Base-by-base conservation (phyloP, 1,139 yeast genomes). In the Casaregolazyma suthepensis region DNA sequence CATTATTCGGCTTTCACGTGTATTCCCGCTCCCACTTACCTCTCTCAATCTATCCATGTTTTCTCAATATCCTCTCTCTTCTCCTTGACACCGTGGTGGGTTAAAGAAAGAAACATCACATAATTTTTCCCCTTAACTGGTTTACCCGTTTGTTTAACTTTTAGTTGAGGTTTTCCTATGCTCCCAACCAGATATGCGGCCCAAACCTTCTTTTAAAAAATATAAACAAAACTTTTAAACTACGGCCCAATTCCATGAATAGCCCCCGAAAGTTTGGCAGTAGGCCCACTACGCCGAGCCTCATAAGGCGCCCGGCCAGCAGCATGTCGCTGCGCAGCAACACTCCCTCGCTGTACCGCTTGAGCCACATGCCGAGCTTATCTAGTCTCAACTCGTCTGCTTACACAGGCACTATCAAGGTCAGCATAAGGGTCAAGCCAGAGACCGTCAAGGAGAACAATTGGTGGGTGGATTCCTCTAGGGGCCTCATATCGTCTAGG, bases 31-130 rank as follows among this genome's bases (percentile, higher is more conserved):
- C 20, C 43, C n/a, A 70, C 79, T 55, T 67, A 75, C 79, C 64
- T 77, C 80, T 71, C 76, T 76, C 57, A 77, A 70, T 67, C 75
- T 77, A 58, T 77, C 80, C 80, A 77, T 77, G 59, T 47, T 67
- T 23, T 5, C 12, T 7, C 2, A 17, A 22, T 22, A 10, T 9
- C 45, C 3, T 22, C 23, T 22, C 13, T 20, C 9, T 19, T 42
- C 18, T 42, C 26, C 26, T 42, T 42, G 40, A 35, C 40, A 35
- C 40, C 40, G 40, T 35, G 40, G 40, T 35, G 40, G 17, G 40
- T 35, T 35, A 5, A 2, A 6, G 13, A 35, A n/a, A 17, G 40
- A 13, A 35, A 35, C 40, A 35, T 13, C 40, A 35, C 40, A n/a
- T 35, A 35, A 35, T 35, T 13, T 35, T 35, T 35, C 40, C 40